Evolutionary conservation across 2,329 filamentous ascomycete species (phyloP), one percentile per base, ranked within the genome.

Genomic region (Scytalidium sp.): DNA sequence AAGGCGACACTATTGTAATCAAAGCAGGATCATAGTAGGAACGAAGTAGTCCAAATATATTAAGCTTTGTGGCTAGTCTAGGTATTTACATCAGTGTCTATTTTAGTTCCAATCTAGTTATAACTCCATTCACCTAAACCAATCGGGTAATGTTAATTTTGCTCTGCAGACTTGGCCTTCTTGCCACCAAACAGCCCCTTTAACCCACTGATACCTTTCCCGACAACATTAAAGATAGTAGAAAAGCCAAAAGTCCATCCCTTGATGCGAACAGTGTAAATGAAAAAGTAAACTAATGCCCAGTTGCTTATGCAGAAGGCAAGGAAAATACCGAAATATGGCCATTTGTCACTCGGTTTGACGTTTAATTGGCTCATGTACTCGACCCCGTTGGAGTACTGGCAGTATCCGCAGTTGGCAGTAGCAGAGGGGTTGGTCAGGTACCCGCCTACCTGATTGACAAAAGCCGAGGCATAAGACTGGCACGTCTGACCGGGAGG

Each of bases 271-370:
- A 89, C 84, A 2, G 81, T 85, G 68, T 86, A 91, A 50, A 90
- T 83, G 62, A 91, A 90, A 68, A 90, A 88, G 64, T 88, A 88
- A 1, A 90, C 85, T 47, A 90, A 66, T 39, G 76, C 70, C 83
- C 83, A 90, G 61, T 90, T 90, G 45, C 80, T 84, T 13, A 87
- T 70, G 46, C 80, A 81, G 64, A 90, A 91, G 1, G 80, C 82
- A 8, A 88, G 58, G 70, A 90, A 88, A 52, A 90, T 84, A 7
- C 85, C 87, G 58, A 90, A 87, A 64, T 85, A 74, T 41, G 80
- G 70, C 87, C 87, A 91, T 69, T 89, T 89, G 47, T 91, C 76
- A 19, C 57, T 58, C 1, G 70, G 66, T 21, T 68, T 48, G 22
- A 80, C 70, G 56, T 79, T 79, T 32, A 80, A 64, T 5, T 78